Percentiles rank a stretch among this genome's conserved stretches.
Evolutionary conservation across 2,329 filamentous ascomycete genomes (phyloP).

Genomic region (Apiospora phragmitis): DNA sequence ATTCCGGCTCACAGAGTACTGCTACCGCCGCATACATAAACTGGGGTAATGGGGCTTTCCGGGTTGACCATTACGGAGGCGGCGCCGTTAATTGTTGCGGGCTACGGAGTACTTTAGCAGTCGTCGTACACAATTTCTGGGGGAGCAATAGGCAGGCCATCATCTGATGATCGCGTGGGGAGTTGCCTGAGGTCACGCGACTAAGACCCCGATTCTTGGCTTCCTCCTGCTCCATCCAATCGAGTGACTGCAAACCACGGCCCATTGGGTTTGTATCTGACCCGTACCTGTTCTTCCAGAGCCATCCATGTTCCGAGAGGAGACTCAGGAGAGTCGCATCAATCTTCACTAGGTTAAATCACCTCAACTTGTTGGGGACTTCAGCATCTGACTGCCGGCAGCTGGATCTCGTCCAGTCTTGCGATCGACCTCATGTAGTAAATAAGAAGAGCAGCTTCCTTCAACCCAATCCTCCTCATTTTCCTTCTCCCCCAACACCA

Average conservation of each 20-base stretch:
- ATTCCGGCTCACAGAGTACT: not conserved
- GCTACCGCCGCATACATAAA: not conserved
- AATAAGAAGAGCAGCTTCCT: not conserved
- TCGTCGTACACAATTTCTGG: not conserved
- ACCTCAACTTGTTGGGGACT: not conserved
- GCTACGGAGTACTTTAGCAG: not conserved
- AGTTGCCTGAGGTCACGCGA: conserved; percentile 13
- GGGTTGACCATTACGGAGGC: not conserved
- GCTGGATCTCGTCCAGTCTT: conserved; percentile 3
- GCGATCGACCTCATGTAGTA: not conserved
- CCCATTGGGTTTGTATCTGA: not conserved
- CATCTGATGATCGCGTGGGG: conserved; percentile 9
- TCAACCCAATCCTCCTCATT: not conserved
- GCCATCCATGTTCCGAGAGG: not conserved
- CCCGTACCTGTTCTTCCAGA: not conserved
- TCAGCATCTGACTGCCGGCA: conserved; percentile 2
- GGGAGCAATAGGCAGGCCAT: not conserved
- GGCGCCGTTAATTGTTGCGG: not conserved
- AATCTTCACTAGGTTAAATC: not conserved
- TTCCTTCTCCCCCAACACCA: not conserved
- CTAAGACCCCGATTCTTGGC: not conserved
- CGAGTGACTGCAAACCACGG: not conserved
- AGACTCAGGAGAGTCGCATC: not conserved
- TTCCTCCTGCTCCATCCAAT: not conserved
- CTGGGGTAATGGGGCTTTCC: not conserved